phyloP scores from a whole-genome alignment of 805 yeast species.

The Wickerhamomyces queroliae region DNA sequence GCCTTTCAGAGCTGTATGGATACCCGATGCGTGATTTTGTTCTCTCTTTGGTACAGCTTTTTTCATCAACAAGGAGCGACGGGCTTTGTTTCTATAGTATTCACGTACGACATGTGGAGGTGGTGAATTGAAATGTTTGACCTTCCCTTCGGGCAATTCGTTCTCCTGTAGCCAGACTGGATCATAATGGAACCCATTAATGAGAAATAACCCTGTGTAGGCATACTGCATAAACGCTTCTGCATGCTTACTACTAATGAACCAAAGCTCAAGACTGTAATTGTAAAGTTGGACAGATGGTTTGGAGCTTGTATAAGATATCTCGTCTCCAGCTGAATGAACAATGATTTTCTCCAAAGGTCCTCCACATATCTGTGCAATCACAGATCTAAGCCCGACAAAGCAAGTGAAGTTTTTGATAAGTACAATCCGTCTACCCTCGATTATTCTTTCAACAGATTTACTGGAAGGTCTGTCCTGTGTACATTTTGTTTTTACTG shows the following conservation, averaged over 20 bases:
- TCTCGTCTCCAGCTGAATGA: constrained; percentile 6
- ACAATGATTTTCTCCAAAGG: constrained; percentile 50
- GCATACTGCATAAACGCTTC: constrained; percentile 44
- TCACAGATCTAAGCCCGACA: constrained; percentile 42
- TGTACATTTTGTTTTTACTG: too few species aligned
- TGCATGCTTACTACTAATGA: constrained; percentile 50
- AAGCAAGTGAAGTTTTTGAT: constrained; percentile 33
- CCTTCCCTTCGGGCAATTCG: not conserved
- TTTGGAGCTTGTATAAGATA: not conserved
- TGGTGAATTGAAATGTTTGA: not conserved
- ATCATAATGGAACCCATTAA: constrained; percentile 49
- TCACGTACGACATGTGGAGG: constrained; percentile 19
- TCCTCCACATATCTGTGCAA: constrained; percentile 62
- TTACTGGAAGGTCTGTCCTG: too few species aligned
- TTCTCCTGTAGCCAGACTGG: constrained; percentile 38
- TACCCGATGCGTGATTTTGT: constrained; percentile 11
- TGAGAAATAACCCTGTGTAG: constrained; percentile 44
- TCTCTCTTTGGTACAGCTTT: constrained; percentile 23
- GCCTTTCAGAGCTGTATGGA: constrained; percentile 37
- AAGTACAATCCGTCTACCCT: constrained; percentile 28
- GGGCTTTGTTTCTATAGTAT: constrained; percentile 38
- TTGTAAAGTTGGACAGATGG: constrained; percentile 18
- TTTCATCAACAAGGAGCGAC: constrained; percentile 51
- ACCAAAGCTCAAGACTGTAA: constrained; percentile 39
- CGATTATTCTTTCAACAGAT: too few species aligned